phyloP scores from a whole-genome alignment of 2,329 filamentous ascomycete species.

The Aspergillus ochraceoroseus region DNA sequence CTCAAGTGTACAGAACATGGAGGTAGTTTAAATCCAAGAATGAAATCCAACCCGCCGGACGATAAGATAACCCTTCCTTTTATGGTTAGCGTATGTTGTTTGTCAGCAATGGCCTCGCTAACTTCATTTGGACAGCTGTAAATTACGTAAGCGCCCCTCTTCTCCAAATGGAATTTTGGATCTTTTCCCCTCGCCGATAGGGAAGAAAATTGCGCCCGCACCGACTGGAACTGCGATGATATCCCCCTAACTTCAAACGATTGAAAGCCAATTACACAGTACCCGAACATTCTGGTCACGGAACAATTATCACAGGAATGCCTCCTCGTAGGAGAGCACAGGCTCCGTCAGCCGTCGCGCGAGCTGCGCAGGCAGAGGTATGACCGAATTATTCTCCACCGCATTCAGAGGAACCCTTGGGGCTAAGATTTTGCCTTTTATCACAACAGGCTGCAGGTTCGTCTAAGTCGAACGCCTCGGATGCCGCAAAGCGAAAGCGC shows the following conservation, averaged over 20 bases:
- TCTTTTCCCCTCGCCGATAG: constrained; percentile 24
- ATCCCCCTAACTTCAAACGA: constrained; percentile 1
- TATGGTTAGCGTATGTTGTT: constrained; percentile 2
- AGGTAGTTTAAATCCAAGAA: too few species aligned
- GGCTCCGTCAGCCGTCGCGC: constrained; percentile 27
- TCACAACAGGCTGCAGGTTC: constrained; percentile 15
- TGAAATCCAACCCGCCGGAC: too few species aligned
- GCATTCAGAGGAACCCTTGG: constrained; percentile 1
- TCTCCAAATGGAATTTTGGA: constrained; percentile 15
- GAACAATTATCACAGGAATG: constrained; percentile 23
- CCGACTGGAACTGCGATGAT: constrained; percentile 13
- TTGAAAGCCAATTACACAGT: background rate
- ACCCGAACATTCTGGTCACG: constrained; percentile 1
- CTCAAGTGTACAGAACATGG: too few species aligned
- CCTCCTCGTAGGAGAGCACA: constrained; percentile 38
- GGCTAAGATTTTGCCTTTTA: constrained; percentile 14
- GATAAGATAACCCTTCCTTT: background rate
- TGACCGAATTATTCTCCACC: constrained; percentile 19
- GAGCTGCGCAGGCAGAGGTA: constrained; percentile 32
- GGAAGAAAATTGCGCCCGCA: constrained; percentile 23
- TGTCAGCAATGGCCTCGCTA: constrained; percentile 8
- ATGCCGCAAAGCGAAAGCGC: constrained; percentile 28
- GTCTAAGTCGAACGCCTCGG: constrained; percentile 18
- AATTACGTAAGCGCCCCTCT: constrained; percentile 15
- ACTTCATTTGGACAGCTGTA: constrained; percentile 6